Evolutionary conservation across 495 filamentous ascomycete species (phyloP).

Genomic region (Aspergillus nidulans): DNA sequence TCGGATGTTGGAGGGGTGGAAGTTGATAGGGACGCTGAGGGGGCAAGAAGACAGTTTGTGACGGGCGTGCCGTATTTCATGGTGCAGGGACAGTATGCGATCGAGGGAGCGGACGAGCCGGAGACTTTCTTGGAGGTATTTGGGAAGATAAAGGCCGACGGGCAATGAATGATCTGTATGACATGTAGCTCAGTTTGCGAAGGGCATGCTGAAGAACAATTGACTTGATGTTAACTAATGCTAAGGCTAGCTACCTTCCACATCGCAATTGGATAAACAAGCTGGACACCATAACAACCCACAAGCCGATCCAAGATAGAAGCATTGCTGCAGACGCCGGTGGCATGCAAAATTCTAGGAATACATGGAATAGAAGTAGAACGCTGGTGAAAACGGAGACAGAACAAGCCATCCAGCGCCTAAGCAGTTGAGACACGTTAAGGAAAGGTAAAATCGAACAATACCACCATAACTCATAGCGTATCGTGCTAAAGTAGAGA

Average conservation of each 20-base stretch:
- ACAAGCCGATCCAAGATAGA: conserved; percentile 4
- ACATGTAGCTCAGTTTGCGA: too few species aligned
- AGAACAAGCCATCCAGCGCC: conserved; percentile 3
- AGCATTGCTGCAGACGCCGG: conserved; percentile 5
- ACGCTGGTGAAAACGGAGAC: not conserved
- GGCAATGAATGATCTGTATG: not conserved
- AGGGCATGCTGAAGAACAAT: too few species aligned
- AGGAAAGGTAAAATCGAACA: not conserved
- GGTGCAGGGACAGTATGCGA: conserved; percentile 56
- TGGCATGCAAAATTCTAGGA: conserved; percentile 7
- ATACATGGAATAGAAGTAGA: conserved; percentile 1
- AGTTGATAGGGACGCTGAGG: conserved; percentile 66
- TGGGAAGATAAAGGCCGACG: conserved; percentile 40
- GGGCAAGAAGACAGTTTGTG: conserved; percentile 54
- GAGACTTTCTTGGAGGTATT: conserved; percentile 55
- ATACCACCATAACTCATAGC: not conserved
- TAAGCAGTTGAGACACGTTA: conserved; percentile 1
- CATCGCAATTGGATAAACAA: not conserved
- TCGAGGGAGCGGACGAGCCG: conserved; percentile 63
- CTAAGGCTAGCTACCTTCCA: not conserved
- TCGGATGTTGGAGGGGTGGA: conserved; percentile 59
- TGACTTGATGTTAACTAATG: not conserved
- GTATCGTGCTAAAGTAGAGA: not conserved
- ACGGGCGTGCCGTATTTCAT: conserved; percentile 73
- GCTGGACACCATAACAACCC: not conserved